Conservation (phyloP, 2,329 filamentous ascomycete species). For the Scedosporium apiospermum region DNA sequence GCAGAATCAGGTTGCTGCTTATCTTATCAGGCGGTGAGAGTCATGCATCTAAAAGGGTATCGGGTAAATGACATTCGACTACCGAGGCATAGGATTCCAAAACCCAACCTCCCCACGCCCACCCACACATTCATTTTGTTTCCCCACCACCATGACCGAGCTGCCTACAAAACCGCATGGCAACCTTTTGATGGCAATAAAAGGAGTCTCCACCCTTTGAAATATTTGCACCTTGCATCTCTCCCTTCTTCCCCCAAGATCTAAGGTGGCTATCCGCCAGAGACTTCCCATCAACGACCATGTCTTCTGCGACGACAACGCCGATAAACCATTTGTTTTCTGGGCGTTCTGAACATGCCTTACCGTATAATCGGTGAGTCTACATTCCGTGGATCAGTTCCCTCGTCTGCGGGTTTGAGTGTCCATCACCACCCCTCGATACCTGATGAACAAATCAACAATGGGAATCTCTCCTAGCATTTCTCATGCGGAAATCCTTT, state of each 20-base stretch:
- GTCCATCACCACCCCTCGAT: neutral
- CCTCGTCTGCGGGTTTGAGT: neutral
- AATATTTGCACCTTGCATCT: neutral
- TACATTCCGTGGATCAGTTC: neutral
- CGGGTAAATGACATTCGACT: constrained; percentile 7
- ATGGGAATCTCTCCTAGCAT: constrained; percentile 99
- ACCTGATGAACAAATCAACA: constrained; percentile 79
- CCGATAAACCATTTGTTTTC: constrained; percentile 5
- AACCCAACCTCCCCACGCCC: neutral
- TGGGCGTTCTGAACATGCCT: neutral
- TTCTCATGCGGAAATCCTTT: constrained; percentile 70
- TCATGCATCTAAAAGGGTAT: constrained; percentile 3
- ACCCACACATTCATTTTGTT: neutral
- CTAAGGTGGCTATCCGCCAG: neutral
- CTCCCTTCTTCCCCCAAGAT: neutral
- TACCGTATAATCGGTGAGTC: constrained; percentile 13
- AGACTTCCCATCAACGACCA: neutral
- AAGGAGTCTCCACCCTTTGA: neutral
- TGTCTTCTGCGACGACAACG: constrained; percentile 6
- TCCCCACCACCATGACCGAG: neutral
- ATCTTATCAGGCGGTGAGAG: constrained; percentile 5
- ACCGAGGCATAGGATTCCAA: constrained; percentile 8
- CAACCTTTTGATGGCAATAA: too few species aligned
- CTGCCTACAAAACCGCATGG: too few species aligned
- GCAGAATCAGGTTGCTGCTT: neutral